A percentile compares a stretch with the other conserved stretches of the same genome.
Evolutionary conservation across 768 basidiomycete genomes (phyloP).

Genomic region (Termitomyces sp.): DNA sequence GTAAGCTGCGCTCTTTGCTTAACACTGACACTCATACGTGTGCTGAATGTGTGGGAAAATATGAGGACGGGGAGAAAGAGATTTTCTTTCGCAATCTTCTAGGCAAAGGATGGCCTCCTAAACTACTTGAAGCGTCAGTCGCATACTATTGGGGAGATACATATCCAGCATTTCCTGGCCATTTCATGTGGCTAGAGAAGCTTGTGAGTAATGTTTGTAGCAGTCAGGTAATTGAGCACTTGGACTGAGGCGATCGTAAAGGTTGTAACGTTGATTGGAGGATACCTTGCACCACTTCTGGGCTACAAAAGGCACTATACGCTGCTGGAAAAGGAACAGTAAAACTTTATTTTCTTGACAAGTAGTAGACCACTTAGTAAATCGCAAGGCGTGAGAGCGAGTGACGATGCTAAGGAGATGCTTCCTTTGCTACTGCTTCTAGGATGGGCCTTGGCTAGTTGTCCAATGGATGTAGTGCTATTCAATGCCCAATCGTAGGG

Average conservation of each 20-base stretch:
- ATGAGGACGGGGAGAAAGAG: slow-evolving; percentile 25
- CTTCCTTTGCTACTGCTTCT: not conserved
- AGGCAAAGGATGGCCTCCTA: slow-evolving; percentile 4
- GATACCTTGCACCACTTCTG: not conserved
- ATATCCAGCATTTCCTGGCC: slow-evolving; percentile 18
- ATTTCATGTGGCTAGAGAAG: slow-evolving; percentile 23
- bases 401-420: not conserved
- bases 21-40: not conserved
- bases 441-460: not conserved
- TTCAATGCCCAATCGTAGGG: not conserved
- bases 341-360: not conserved
- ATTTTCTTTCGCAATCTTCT: slow-evolving; percentile 28
- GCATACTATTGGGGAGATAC: slow-evolving; percentile 23
- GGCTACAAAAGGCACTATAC: not conserved
- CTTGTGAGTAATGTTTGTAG: slow-evolving; percentile 14
- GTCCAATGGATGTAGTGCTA: not conserved
- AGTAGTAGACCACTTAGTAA: not conserved
- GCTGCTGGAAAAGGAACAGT: not conserved
- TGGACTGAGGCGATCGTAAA: not conserved
- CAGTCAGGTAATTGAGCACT: not conserved
- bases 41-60: not conserved
- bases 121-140: slow-evolving; percentile 16
- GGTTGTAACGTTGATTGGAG: not conserved
- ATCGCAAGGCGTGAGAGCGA: not conserved
- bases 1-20: slow-evolving; percentile 7